phyloP scores from a whole-genome alignment of 1,284 basidiomycete genomes.

The Microbotryomycetes sp. region DNA sequence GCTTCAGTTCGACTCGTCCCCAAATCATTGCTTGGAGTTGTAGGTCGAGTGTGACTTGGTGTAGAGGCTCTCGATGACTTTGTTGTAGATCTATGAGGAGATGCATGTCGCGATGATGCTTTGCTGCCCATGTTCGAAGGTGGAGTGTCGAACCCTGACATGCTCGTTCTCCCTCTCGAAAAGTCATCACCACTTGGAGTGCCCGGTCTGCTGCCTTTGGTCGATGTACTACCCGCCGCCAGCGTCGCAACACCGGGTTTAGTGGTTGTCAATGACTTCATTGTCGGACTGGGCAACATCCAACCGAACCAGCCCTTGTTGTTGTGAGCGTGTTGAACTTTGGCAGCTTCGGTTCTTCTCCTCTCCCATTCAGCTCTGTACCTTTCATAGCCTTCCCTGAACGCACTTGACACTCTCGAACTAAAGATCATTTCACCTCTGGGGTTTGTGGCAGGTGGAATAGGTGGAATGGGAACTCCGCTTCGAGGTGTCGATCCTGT shows the following conservation, averaged over 20 bases:
- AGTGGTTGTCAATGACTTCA: neutral
- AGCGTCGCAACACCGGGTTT: neutral
- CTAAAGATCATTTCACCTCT: slow-evolving; percentile 96
- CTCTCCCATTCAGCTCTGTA: slow-evolving; percentile 88
- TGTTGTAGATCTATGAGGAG: neutral
- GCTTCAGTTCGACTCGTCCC: neutral
- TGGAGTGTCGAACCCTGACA: no score
- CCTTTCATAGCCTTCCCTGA: slow-evolving; percentile 86
- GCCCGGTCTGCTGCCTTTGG: neutral
- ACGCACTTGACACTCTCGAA: slow-evolving; percentile 70
- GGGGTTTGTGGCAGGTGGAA: slow-evolving; percentile 81
- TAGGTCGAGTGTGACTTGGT: neutral
- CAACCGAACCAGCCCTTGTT: neutral
- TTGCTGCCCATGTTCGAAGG: neutral
- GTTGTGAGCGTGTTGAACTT: neutral
- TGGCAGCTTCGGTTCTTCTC: slow-evolving; percentile 16
- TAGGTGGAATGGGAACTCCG: slow-evolving; percentile 59
- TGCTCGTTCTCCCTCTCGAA: neutral
- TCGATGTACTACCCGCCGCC: no score
- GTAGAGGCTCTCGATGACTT: neutral
- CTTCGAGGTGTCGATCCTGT: no score
- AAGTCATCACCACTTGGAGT: neutral
- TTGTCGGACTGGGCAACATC: neutral
- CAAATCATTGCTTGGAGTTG: neutral
- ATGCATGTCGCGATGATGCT: neutral